Evolutionary conservation across 257 asterid species (phyloP).

Genomic region (Petunia axillaris): DNA sequence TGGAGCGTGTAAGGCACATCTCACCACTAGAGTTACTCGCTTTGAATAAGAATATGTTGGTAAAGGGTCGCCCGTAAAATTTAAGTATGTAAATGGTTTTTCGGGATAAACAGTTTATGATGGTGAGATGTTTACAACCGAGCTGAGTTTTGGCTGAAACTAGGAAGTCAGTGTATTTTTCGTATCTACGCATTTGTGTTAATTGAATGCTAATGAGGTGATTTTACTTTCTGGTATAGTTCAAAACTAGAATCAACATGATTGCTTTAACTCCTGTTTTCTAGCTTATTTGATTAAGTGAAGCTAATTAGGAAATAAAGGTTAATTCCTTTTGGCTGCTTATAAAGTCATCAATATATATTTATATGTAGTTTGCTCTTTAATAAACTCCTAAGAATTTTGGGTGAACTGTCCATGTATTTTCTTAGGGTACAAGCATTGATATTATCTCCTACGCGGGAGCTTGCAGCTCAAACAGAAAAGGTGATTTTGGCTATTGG

Average conservation of each 20-base stretch:
- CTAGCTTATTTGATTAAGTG: not conserved
- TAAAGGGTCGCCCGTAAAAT: too few relatives aligned
- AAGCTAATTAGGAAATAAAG: not conserved
- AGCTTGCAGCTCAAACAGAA: slow-evolving; percentile 95
- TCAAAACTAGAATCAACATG: not conserved
- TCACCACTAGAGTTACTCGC: too few relatives aligned
- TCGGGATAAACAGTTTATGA: not conserved
- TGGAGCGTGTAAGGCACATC: too few relatives aligned
- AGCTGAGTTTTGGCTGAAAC: not conserved
- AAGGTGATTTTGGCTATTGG: slow-evolving; percentile 90
- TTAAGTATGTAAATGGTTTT: too few relatives aligned
- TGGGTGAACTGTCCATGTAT: not conserved
- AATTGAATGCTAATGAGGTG: not conserved
- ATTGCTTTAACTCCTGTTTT: not conserved
- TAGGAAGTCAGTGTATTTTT: not conserved
- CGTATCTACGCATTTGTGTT: not conserved
- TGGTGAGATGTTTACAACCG: not conserved
- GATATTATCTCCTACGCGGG: slow-evolving; percentile 96
- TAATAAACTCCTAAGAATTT: not conserved
- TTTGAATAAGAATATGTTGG: too few relatives aligned
- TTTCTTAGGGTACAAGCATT: slow-evolving; percentile 83
- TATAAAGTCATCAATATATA: not conserved
- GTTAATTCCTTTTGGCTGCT: slow-evolving; percentile 2
- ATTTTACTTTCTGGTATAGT: slow-evolving; percentile 1
- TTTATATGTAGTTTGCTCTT: not conserved